phyloP scores from a whole-genome alignment of 805 yeast genomes.

The Diddensiella santjacobensis region DNA sequence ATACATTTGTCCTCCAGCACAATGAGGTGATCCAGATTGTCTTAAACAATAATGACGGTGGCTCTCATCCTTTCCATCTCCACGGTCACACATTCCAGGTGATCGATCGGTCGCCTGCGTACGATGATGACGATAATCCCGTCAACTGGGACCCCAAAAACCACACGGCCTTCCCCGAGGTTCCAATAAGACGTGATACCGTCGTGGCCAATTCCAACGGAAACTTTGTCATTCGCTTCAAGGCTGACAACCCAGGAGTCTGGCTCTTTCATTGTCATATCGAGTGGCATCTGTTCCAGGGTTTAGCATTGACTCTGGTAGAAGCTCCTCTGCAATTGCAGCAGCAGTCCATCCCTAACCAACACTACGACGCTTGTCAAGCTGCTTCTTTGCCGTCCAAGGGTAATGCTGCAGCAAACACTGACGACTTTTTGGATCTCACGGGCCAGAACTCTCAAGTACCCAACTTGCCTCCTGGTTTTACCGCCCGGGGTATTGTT shows the following conservation, averaged over 20 bases:
- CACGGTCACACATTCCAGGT: constrained; percentile 93
- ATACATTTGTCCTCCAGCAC: constrained; percentile 65
- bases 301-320: constrained; percentile 72
- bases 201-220: constrained; percentile 78
- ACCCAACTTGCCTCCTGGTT: constrained; percentile 71
- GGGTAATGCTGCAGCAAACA: constrained; percentile 92
- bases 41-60: constrained; percentile 81
- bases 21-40: constrained; percentile 73
- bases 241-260: constrained; percentile 94
- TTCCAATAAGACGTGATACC: constrained; percentile 84
- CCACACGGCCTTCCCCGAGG: constrained; percentile 55
- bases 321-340: constrained; percentile 76
- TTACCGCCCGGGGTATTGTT: constrained; percentile 92
- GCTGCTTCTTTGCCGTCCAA: constrained; percentile 46
- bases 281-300: constrained; percentile 97
- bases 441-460: constrained; percentile 71
- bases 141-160: constrained; percentile 53
- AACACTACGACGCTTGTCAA: constrained; percentile 58
- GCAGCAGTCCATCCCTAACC: constrained; percentile 57
- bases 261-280: constrained; percentile 99
- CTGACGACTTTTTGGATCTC: constrained; percentile 58
- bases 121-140: constrained; percentile 47
- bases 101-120: constrained; percentile 63
- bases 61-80: constrained; percentile 95
- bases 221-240: constrained; percentile 78